These are phyloP conservation scores for Cubamyces lactineus DNA, from an alignment of 768 basidiomycete genomes.

Conservation along the genomic window DNA sequence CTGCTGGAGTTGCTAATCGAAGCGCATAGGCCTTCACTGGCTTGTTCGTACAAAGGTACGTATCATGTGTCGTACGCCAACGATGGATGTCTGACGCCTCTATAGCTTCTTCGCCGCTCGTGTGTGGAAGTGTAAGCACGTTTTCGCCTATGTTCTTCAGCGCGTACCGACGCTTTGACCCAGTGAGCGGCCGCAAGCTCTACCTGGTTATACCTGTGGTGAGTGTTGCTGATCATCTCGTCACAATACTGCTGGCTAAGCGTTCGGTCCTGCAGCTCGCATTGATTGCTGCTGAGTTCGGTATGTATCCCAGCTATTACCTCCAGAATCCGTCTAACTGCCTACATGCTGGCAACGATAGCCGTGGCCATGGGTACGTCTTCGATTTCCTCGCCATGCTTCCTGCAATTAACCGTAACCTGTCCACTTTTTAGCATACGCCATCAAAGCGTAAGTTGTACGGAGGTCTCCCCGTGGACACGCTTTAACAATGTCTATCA, in stretches of 20 bases:
- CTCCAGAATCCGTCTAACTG: constrained; percentile 42
- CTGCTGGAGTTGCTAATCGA: not conserved
- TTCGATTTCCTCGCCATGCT: not conserved
- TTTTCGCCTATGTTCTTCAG: not conserved
- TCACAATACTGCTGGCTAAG: not conserved
- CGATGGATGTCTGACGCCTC: constrained; percentile 40
- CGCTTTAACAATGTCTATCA: not conserved
- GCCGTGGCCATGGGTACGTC: not conserved
- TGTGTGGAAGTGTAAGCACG: constrained; percentile 18
- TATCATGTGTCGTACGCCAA: constrained; percentile 38
- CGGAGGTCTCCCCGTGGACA: not conserved
- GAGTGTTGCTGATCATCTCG: constrained; percentile 19
- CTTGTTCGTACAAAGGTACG: constrained; percentile 55
- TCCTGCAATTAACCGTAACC: not conserved
- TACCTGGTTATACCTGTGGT: constrained; percentile 47
- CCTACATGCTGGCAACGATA: not conserved
- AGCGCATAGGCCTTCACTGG: constrained; percentile 51
- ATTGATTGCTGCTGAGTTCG: constrained; percentile 3
- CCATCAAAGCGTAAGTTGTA: constrained; percentile 2
- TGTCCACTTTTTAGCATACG: not conserved
- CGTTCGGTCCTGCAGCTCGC: not conserved
- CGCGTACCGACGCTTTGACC: not conserved
- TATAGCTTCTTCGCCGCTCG: constrained; percentile 25
- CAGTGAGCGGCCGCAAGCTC: constrained; percentile 50
- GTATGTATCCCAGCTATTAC: constrained; percentile 48